Conservation (phyloP, 352 stramenopile species). For the Phytophthora capsici region DNA sequence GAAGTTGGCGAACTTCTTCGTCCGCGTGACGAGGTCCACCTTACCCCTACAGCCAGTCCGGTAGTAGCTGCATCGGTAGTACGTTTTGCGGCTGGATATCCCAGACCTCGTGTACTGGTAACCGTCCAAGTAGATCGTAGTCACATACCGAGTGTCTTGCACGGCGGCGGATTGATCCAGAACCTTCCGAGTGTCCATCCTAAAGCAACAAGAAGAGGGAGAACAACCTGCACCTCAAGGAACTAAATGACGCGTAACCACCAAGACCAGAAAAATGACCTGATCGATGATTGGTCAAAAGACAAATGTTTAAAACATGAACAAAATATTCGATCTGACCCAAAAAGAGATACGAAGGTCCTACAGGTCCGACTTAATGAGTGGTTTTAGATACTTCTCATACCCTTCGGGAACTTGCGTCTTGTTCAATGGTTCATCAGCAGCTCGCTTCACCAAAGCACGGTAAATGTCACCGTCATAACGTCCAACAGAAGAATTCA, state of each 20-base stretch:
- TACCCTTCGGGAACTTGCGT: slow-evolving; percentile 53
- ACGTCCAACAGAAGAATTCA: slow-evolving; percentile 65
- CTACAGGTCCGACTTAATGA: slow-evolving; percentile 35
- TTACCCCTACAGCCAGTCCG: slow-evolving; percentile 15
- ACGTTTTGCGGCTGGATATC: slow-evolving; percentile 10
- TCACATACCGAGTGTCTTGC: neutral
- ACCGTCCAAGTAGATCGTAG: neutral
- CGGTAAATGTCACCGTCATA: slow-evolving; percentile 73
- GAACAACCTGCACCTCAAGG: neutral
- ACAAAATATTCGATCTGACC: no score
- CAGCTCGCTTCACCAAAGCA: slow-evolving; percentile 48
- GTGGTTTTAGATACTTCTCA: slow-evolving; percentile 44
- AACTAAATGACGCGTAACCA: neutral
- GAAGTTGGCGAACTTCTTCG: slow-evolving; percentile 9
- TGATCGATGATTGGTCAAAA: slow-evolving; percentile 3
- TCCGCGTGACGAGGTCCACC: slow-evolving; percentile 7
- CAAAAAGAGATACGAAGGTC: no score
- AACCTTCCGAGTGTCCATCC: neutral
- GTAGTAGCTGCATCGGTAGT: slow-evolving; percentile 22
- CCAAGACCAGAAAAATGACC: slow-evolving; percentile 1
- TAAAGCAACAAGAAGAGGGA: neutral
- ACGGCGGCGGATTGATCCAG: neutral
- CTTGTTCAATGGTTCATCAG: slow-evolving; percentile 60
- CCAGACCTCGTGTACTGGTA: slow-evolving; percentile 1
- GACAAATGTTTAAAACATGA: no score